Evolutionary conservation across 805 yeast genomes (phyloP), one percentile per base, ranked within the genome.

Genomic region (Saccharomycopsis babjevae): DNA sequence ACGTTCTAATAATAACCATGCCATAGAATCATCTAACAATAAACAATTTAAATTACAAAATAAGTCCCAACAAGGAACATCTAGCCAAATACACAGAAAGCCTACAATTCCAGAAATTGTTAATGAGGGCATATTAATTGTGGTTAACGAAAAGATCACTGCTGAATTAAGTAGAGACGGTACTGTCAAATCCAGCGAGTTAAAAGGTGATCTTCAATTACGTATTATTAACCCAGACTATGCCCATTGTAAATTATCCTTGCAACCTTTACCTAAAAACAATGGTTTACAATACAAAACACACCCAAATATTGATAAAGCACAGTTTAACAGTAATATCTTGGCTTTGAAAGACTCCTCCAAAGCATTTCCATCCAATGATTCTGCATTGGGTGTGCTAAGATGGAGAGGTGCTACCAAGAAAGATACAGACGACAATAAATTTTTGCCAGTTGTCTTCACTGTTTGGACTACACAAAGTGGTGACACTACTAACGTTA

Each of bases 271-370:
- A n/a, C 77, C 74, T 25, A 79, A 80, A 36, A 74, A 76, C 50
- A 73, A 79, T 16, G 72, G 83, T 76, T 76, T 84, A 55, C 91
- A 86, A 70, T 94, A 82, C 77, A 92, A 92, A 73, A 91, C 98
- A 16, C 97, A 94, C 77, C 99, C 99, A 65, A 92, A 93, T 71
- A 96, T 94, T 66, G 97, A 94, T 75, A 86, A 88, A 69, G 76
- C 75, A 50, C 73, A 82, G 69, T 94, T 93, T 72, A 78, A 80
- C 54, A 71, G 79, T 15, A 77, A 80, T 61, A 73, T 80, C 52
- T 83, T 94, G 68, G 87, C 87, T 0, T 80, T 92, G 69, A 89
- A 88, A 71, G 96, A 92, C 71, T 76, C 83, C 59, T 70, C 79
- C 55, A 89, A 89, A 70, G 82, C 91, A 40, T 92, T 94, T 82